phyloP scores from a whole-genome alignment of 73 alveolate species.

The Paramecium sexaurelia region DNA sequence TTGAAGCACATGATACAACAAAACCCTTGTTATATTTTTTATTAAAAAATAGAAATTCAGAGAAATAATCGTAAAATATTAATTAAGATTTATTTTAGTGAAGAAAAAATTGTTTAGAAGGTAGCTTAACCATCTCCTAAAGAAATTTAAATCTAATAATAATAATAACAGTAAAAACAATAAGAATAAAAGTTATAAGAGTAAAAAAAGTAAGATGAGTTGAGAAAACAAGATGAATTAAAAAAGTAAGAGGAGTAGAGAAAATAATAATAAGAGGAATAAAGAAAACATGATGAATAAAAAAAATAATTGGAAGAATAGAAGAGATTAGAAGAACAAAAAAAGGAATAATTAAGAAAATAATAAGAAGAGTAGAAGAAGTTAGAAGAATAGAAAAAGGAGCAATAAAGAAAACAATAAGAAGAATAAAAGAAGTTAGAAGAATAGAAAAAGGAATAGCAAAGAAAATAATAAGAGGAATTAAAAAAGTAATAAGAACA shows the following conservation, averaged over 20 bases:
- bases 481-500: neutral
- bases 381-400: slow-evolving; percentile 4
- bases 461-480: neutral
- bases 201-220: neutral
- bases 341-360: neutral
- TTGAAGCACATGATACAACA: slow-evolving; percentile 31
- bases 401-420: neutral
- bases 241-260: slow-evolving; percentile 46
- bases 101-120: neutral
- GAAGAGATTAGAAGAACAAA: slow-evolving; percentile 41
- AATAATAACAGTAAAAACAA: neutral
- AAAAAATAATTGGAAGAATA: neutral
- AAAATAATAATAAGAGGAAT: slow-evolving; percentile 27
- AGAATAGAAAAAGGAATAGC: neutral
- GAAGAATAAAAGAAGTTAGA: slow-evolving; percentile 7
- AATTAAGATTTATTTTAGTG: neutral
- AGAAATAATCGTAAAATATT: neutral
- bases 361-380: neutral
- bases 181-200: neutral
- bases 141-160: neutral
- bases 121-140: neutral
- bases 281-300: slow-evolving; percentile 6
- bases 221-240: slow-evolving; percentile 27
- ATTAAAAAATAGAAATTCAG: neutral
- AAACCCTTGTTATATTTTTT: slow-evolving; percentile 55